Percentiles rank a stretch among this genome's conserved stretches.
phyloP scores from a whole-genome alignment of 2,329 filamentous ascomycete species.

The Calonectria hawksworthii region DNA sequence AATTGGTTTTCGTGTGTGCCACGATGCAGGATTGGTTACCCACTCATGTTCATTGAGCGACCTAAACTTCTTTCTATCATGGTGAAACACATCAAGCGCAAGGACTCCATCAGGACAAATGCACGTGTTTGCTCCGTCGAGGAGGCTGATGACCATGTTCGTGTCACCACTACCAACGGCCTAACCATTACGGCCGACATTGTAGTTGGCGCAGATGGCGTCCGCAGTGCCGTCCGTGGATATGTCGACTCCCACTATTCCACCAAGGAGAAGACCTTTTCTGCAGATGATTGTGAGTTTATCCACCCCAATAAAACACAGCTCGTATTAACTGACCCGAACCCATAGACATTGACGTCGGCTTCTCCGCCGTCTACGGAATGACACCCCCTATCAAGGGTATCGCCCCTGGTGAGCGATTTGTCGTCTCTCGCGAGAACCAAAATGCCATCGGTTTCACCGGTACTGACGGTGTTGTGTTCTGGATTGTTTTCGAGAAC shows the following conservation, averaged over 20 bases:
- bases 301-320: background rate
- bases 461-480: slow-evolving; percentile 2
- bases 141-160: slow-evolving; percentile 4
- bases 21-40: background rate
- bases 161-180: background rate
- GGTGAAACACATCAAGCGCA: background rate
- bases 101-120: background rate
- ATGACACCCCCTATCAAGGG: slow-evolving; percentile 1
- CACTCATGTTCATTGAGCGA: slow-evolving; percentile 7
- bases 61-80: background rate
- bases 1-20: background rate
- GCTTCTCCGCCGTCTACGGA: slow-evolving; percentile 4
- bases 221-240: background rate
- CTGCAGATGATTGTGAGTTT: slow-evolving; percentile 6
- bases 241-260: background rate
- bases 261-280: background rate
- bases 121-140: background rate
- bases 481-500: slow-evolving; percentile 10
- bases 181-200: background rate
- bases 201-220: background rate
- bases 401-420: background rate
- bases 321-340: background rate
- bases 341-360: background rate
- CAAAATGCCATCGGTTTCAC: slow-evolving; percentile 5
- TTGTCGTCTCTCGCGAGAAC: slow-evolving; percentile 5